These are phyloP conservation scores for Carex myosuroides DNA, from an alignment of 176 grass and related monocot species.

Conservation along the genomic window DNA sequence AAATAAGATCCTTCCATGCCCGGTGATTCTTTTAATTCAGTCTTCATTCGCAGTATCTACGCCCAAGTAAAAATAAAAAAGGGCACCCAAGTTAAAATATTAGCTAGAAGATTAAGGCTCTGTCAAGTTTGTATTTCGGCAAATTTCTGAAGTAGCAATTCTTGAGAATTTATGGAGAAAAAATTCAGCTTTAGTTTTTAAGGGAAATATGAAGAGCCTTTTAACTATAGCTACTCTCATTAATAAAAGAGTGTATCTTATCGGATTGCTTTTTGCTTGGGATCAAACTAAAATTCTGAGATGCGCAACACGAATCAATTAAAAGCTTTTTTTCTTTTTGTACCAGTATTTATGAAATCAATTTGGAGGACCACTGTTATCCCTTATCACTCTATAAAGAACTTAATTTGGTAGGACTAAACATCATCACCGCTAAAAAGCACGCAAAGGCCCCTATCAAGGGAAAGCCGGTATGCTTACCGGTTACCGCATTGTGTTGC, in stretches of 20 bases:
- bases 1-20: not conserved
- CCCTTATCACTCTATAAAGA: not conserved
- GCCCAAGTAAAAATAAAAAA: not conserved
- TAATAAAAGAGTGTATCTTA: not conserved
- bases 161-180: not conserved
- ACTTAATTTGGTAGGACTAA: not conserved
- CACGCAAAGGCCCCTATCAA: not conserved
- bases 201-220: not conserved
- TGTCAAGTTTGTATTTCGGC: not conserved
- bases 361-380: not conserved
- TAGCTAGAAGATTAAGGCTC: conserved; percentile 1
- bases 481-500: not conserved
- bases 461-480: not conserved
- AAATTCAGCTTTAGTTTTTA: not conserved
- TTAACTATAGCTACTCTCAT: not conserved
- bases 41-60: not conserved
- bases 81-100: not conserved
- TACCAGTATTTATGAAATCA: not conserved
- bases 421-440: not conserved
- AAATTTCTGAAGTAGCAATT: not conserved
- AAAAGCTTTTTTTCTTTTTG: not conserved
- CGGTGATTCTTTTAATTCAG: not conserved
- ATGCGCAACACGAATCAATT: not conserved
- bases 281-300: not conserved
- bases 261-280: not conserved